Evolutionary conservation across 2,329 filamentous ascomycete genomes (phyloP), one percentile per base, ranked within the genome.

Genomic region (Saccharata proteae): DNA sequence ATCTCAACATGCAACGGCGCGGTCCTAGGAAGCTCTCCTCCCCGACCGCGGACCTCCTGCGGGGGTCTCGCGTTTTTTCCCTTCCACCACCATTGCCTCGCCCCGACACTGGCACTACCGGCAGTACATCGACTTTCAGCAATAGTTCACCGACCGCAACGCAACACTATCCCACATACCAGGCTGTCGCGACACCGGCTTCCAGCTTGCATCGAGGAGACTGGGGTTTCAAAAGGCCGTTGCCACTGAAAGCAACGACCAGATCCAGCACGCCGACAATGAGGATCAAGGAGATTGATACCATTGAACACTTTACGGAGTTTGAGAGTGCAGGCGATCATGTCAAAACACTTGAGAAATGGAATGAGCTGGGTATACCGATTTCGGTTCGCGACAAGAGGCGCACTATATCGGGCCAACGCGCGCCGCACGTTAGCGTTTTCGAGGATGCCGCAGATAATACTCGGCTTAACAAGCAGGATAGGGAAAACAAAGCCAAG

Each of bases 61-160:
- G 88, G 55, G 74, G 77, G 38, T 96, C 88, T 37, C 81, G 88
- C 43, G 70, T 96, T 45, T 96, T 96, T 61, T 80, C 86, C 15
- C 67, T 96, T 34, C 86, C 88, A 10, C 69, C 74, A 36, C 74
- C 83, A 14, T 68, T 94, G 30, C 74, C 79, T 12, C 60, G 67
- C 37, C 42, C 44, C 11, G 39, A 58, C 52, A 42, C 63, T 65
- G 41, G 64, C 62, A n/a, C n/a, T n/a, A 40, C 64, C 59, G 38
- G 63, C 59, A 26, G 59, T 16, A 23, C 25, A 15, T 20, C 28
- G n/a, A 20, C 29, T 47, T 44, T 57, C 55, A 24, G 59, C 58
- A 64, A 60, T 39, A 57, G 62, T 39, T 85, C 80, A 11, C 65
- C 75, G 32, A 77, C 74, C 14, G 75, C 80, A 25, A 96, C 88